phyloP scores from a whole-genome alignment of 1,284 basidiomycete species.

The Mycena sp. region DNA sequence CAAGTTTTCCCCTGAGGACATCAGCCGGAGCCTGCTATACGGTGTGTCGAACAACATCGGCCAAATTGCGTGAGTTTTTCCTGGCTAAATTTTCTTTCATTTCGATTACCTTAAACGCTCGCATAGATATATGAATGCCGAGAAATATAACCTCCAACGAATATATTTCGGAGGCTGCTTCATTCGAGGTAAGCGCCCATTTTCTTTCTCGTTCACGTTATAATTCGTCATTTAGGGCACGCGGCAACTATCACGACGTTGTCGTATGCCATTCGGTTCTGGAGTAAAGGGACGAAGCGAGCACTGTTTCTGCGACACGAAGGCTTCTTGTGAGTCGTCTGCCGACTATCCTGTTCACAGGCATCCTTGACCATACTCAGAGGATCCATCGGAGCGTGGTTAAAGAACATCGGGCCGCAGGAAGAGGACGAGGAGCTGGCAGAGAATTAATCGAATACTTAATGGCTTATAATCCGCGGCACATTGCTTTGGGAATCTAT shows the following conservation, averaged over 20 bases:
- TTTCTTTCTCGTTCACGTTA: too few species aligned
- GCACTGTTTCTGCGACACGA: slow-evolving; percentile 98
- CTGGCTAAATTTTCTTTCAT: too few species aligned
- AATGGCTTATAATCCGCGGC: too few species aligned
- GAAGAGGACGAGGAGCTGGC: slow-evolving; percentile 33
- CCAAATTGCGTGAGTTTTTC: slow-evolving; percentile 91
- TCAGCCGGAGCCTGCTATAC: slow-evolving; percentile 93
- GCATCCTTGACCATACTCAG: slow-evolving; percentile 48
- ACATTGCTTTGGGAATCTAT: too few species aligned
- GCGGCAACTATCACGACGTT: slow-evolving; percentile 97
- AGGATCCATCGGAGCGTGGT: slow-evolving; percentile 94
- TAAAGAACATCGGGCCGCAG: slow-evolving; percentile 84
- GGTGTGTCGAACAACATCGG: slow-evolving; percentile 99
- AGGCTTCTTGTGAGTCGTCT: slow-evolving; percentile 88
- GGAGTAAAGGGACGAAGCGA: slow-evolving; percentile 98
- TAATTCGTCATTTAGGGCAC: too few species aligned
- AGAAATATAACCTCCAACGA: slow-evolving; percentile 96
- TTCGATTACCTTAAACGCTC: too few species aligned
- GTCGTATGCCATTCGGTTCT: slow-evolving; percentile 99
- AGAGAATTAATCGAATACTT: too few species aligned
- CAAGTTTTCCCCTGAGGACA: slow-evolving; percentile 91
- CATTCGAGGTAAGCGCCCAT: slow-evolving; percentile 83
- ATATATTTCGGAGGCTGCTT: slow-evolving; percentile 99
- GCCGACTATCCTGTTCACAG: background rate
- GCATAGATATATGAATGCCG: slow-evolving; percentile 97